Evolutionary conservation across 495 filamentous ascomycete species (phyloP), one percentile per base, ranked within the genome.

Genomic region (Apodospora peruviana): DNA sequence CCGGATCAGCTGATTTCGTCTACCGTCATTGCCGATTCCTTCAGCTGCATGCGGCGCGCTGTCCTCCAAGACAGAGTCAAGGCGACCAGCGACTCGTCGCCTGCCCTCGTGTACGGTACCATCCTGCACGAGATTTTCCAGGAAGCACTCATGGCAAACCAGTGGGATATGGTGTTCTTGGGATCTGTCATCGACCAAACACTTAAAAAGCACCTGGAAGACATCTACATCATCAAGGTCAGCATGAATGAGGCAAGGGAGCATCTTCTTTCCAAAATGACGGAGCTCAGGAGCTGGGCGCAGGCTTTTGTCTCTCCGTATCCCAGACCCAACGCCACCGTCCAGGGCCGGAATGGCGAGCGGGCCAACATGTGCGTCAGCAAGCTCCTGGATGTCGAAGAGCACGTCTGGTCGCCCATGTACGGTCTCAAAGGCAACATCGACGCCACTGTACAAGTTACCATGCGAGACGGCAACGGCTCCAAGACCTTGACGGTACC

Each of bases 341-440:
- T 95, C 5, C 81, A 85, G 51, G 90, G 90, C 47, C 78, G 86
- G 35, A 85, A 88, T 53, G 85, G 84, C 27, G 75, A 86, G 55
- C 72, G 65, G 42, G 79, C 87, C 11, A 82, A 78, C 37, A 82
- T 96, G 75, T 89, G 85, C 57, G 82, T 98, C 53, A 95, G 81
- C 64, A 96, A 96, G 61, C 71, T 98, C 27, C 83, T 98, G 36
- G 93, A 96, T 59, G 88, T 97, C 18, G 93, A 98, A 65, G 93
- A 98, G 65, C 91, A 96, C 58, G 79, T 96, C 32, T 96, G 91
- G 93, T 96, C 93, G 14, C 93, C 93, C 5, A 89, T 88, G 83
- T 97, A 91, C 60, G 93, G 93, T 0, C 75, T 98, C 5, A 97
- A 98, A 69, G 93, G 93, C 24, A 97, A 96, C 62, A 89, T 98